Percentiles rank a stretch among this genome's conserved stretches.
These are phyloP conservation scores for Wickerhamiella allomyrinae DNA, from an alignment of 805 yeast genomes.

Conservation along the genomic window DNA sequence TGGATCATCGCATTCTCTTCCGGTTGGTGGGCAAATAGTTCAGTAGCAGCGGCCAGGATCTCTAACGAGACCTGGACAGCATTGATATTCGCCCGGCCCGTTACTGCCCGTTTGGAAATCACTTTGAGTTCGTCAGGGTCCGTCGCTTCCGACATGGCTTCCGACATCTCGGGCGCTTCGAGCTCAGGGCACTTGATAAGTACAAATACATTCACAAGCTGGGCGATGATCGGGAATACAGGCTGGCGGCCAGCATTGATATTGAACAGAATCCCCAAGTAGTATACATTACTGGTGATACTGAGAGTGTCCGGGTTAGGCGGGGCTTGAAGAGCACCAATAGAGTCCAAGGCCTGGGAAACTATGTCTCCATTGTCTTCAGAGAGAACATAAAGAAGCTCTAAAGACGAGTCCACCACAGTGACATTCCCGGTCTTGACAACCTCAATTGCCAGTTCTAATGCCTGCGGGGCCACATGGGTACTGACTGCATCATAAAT, in stretches of 20 bases:
- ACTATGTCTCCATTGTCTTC: conserved; percentile 18
- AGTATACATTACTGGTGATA: conserved; percentile 16
- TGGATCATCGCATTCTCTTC: conserved; percentile 12
- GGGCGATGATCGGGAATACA: conserved; percentile 8
- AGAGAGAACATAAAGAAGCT: conserved; percentile 21
- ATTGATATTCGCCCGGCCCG: conserved; percentile 28
- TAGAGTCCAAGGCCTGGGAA: conserved; percentile 3
- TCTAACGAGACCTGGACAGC: conserved; percentile 62
- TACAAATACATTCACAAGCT: conserved; percentile 1
- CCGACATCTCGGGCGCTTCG: background rate
- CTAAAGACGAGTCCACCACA: conserved; percentile 17
- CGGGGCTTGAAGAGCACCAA: background rate
- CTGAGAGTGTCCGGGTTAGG: background rate
- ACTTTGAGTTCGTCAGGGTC: conserved; percentile 14
- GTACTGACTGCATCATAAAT: conserved; percentile 32
- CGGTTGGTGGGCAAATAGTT: conserved; percentile 29
- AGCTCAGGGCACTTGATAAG: background rate
- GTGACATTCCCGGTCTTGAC: conserved; percentile 1
- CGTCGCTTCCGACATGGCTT: background rate
- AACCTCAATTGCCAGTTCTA: background rate
- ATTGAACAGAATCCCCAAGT: conserved; percentile 21
- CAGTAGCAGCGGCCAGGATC: conserved; percentile 60
- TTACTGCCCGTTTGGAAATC: conserved; percentile 10
- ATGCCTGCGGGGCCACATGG: conserved; percentile 16
- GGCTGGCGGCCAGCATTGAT: conserved; percentile 6